phyloP scores from a whole-genome alignment of 768 basidiomycete species.

The Suillus americanus region DNA sequence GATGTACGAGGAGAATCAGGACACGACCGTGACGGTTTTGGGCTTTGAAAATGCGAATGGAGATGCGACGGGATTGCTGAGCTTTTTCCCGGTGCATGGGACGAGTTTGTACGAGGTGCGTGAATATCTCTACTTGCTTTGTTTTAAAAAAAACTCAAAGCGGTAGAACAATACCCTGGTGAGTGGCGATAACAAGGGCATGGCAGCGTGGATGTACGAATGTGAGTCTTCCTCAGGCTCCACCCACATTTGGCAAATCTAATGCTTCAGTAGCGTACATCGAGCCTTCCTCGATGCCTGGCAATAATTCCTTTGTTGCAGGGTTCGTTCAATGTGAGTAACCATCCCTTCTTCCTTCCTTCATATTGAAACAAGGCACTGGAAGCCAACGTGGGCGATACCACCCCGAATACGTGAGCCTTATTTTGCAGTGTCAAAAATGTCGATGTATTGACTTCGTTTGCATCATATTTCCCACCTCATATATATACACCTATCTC shows the following conservation, averaged over 20 bases:
- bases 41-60: constrained; percentile 62
- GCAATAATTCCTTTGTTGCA: constrained; percentile 68
- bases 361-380: constrained; percentile 9
- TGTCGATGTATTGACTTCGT: constrained; percentile 9
- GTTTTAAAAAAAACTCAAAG: not conserved
- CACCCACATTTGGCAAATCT: not conserved
- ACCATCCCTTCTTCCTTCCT: constrained; percentile 5
- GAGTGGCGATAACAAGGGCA: constrained; percentile 82
- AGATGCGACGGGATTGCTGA: constrained; percentile 62
- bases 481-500: not conserved
- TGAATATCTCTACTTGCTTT: not conserved
- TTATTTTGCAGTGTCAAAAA: not conserved
- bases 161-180: constrained; percentile 78
- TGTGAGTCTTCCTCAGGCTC: constrained; percentile 40
- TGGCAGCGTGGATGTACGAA: constrained; percentile 82
- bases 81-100: constrained; percentile 78
- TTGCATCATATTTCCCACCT: not conserved
- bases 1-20: constrained; percentile 66
- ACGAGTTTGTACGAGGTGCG: constrained; percentile 74
- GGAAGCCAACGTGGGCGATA: constrained; percentile 79
- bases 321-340: constrained; percentile 71
- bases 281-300: constrained; percentile 66
- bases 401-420: constrained; percentile 75
- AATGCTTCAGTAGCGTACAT: constrained; percentile 44
- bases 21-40: constrained; percentile 70